Percentiles rank a stretch among this genome's conserved stretches.
These are phyloP conservation scores for Priceomyces castillae DNA, from an alignment of 805 yeast genomes.

Conservation along the genomic window DNA sequence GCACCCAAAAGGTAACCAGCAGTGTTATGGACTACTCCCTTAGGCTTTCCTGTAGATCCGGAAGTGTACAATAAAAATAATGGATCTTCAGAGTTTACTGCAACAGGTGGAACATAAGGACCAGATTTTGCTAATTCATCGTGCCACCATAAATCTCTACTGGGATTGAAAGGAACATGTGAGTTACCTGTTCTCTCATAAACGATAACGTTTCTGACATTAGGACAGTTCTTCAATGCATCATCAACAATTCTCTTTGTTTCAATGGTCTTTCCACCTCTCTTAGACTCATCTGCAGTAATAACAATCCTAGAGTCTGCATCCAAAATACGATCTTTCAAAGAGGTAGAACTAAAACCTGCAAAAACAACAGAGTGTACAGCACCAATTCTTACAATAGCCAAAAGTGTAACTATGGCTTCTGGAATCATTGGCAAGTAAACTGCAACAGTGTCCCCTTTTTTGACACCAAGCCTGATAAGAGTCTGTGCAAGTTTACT, in stretches of 20 bases:
- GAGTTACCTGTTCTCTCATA: slow-evolving; percentile 81
- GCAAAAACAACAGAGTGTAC: slow-evolving; percentile 95
- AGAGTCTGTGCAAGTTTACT: slow-evolving; percentile 84
- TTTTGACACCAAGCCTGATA: slow-evolving; percentile 77
- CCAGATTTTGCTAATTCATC: slow-evolving; percentile 80
- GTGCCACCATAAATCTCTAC: slow-evolving; percentile 95
- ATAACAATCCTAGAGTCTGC: slow-evolving; percentile 84
- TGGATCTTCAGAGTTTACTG: slow-evolving; percentile 92
- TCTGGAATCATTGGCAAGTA: slow-evolving; percentile 98
- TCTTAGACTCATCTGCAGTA: slow-evolving; percentile 91
- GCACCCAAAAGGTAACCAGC: slow-evolving; percentile 96
- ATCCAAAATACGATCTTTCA: slow-evolving; percentile 85
- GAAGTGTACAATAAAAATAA: slow-evolving; percentile 93
- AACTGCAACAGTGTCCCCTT: slow-evolving; percentile 96
- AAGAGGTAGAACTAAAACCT: slow-evolving; percentile 91
- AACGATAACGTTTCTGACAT: slow-evolving; percentile 81
- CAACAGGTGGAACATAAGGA: slow-evolving; percentile 80
- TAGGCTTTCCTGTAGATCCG: slow-evolving; percentile 97
- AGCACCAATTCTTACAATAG: slow-evolving; percentile 92
- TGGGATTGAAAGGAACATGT: slow-evolving; percentile 67
- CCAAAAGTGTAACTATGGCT: slow-evolving; percentile 90
- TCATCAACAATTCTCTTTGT: slow-evolving; percentile 95
- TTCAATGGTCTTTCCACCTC: slow-evolving; percentile 92
- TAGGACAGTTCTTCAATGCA: slow-evolving; percentile 72
- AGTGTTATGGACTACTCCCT: slow-evolving; percentile 94